Evolutionary conservation across 768 basidiomycete species (phyloP), one percentile per base, ranked within the genome.

Genomic region (Pholiota conissans): DNA sequence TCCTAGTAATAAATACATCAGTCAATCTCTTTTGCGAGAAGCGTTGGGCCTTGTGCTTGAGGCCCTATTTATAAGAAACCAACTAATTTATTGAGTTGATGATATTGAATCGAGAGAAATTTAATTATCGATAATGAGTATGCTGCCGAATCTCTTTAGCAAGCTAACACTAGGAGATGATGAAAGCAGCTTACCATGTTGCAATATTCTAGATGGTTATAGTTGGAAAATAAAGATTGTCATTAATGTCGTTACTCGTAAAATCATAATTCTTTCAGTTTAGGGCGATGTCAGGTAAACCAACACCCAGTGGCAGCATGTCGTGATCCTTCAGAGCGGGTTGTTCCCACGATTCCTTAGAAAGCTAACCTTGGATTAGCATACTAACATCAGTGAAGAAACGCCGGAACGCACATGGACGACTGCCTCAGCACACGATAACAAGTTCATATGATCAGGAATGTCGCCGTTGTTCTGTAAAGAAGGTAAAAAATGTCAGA

Each of bases 381-480:
- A 32, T 48, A 37, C 20, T 20, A 47, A 59, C 49, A 46, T 52
- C 14, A 18, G 45, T 50, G 52, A 30, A 26, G 54, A 35, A 49
- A 34, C 18, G 28, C 27, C 49, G 42, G 13, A 24, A 76, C 84
- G 27, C 63, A 91, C 91, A 67, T 91, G 86, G 34, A 73, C 73
- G 16, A 77, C 64, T 10, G 89, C 88, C 39, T 89, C 85, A 3
- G 67, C 49, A 10, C 73, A 74, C 8, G 86, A 78, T 13, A 93
- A 65, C 20, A 93, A 71, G 65, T 92, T 89, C 89, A 93, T 91
- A 62, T 92, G 87, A 60, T 90, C 84, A 8, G 89, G 89, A 28
- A 82, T 70, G 20, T 82, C 75, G 27, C 74, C 79, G 24, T 80
- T 73, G 50, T 84, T 83, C 83, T 83, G 62, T 14, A 52, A 49